phyloP scores from a whole-genome alignment of 2,329 filamentous ascomycete species.

The Scedosporium minutisporum region DNA sequence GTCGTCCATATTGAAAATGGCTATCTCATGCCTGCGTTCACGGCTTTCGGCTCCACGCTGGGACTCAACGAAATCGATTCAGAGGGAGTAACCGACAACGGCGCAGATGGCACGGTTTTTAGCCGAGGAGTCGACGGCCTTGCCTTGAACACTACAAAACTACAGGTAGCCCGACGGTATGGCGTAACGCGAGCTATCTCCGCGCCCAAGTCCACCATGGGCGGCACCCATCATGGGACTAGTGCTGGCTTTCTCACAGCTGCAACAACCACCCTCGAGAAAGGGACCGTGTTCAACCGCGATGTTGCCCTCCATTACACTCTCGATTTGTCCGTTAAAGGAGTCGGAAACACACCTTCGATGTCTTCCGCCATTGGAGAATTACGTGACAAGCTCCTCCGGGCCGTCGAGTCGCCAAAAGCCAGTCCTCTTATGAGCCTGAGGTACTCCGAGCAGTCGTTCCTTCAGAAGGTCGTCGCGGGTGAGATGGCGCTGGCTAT shows the following conservation, averaged over 20 bases:
- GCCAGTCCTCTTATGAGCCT: conserved; percentile 19
- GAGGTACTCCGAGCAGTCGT: conserved; percentile 37
- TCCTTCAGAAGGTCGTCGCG: conserved; percentile 42
- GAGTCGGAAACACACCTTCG: conserved; percentile 30
- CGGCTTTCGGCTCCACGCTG: conserved; percentile 48
- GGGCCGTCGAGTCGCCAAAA: conserved; percentile 29
- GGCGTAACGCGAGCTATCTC: conserved; percentile 51
- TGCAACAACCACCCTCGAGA: conserved; percentile 33
- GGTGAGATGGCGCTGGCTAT: conserved; percentile 47
- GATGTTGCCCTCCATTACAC: conserved; percentile 52
- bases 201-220: conserved; percentile 32
- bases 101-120: conserved; percentile 34
- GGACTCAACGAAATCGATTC: conserved; percentile 55
- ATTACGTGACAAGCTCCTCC: conserved; percentile 44
- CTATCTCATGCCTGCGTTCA: conserved; percentile 48
- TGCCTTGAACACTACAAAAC: conserved; percentile 44
- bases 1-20: conserved; percentile 44
- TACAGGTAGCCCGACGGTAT: conserved; percentile 40
- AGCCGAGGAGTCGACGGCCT: conserved; percentile 50
- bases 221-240: conserved; percentile 41
- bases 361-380: conserved; percentile 43
- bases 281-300: conserved; percentile 40
- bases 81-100: conserved; percentile 46
- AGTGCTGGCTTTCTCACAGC: conserved; percentile 49
- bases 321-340: conserved; percentile 36